phyloP scores from a whole-genome alignment of 2,329 filamentous ascomycete genomes.

The Reticulascus tulasneorum region DNA sequence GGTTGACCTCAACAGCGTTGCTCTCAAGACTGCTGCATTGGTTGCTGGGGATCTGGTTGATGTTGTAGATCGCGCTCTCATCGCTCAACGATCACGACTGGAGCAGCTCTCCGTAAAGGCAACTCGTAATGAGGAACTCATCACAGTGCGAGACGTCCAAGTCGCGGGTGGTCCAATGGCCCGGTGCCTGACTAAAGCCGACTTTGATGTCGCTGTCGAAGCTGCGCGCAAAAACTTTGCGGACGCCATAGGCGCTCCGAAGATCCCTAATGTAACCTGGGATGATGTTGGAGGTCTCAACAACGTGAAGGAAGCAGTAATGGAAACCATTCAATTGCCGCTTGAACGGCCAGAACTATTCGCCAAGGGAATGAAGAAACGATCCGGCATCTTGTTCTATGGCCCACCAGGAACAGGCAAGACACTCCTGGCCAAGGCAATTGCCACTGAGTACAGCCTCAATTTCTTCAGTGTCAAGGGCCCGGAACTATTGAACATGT shows the following conservation, averaged over 20 bases:
- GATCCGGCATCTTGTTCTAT: slow-evolving; percentile 83
- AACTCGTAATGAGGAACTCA: slow-evolving; percentile 29
- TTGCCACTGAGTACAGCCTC: slow-evolving; percentile 87
- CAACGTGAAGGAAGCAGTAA: slow-evolving; percentile 94
- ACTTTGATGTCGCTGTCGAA: slow-evolving; percentile 92
- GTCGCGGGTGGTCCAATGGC: slow-evolving; percentile 79
- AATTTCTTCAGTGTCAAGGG: slow-evolving; percentile 96
- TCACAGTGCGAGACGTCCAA: slow-evolving; percentile 79
- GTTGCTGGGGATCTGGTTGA: slow-evolving; percentile 93
- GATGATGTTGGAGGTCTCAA: slow-evolving; percentile 90
- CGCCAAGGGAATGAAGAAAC: slow-evolving; percentile 96
- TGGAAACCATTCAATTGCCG: slow-evolving; percentile 92
- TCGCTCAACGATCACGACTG: slow-evolving; percentile 71
- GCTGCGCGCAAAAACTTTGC: slow-evolving; percentile 97
- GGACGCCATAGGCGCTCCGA: slow-evolving; percentile 92
- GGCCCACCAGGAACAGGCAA: slow-evolving; percentile 89
- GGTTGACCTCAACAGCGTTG: slow-evolving; percentile 79
- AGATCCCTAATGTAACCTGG: slow-evolving; percentile 97
- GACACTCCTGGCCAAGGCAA: slow-evolving; percentile 87
- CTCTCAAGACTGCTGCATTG: slow-evolving; percentile 90
- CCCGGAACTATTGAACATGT: slow-evolving; percentile 90
- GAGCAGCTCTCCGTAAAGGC: slow-evolving; percentile 61
- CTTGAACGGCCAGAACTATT: slow-evolving; percentile 90
- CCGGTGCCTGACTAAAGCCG: slow-evolving; percentile 71
- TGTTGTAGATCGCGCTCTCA: slow-evolving; percentile 83